Evolutionary conservation across 257 asterid species (phyloP), one percentile per base, ranked within the genome.

Genomic region (Scutellaria baicalensis): DNA sequence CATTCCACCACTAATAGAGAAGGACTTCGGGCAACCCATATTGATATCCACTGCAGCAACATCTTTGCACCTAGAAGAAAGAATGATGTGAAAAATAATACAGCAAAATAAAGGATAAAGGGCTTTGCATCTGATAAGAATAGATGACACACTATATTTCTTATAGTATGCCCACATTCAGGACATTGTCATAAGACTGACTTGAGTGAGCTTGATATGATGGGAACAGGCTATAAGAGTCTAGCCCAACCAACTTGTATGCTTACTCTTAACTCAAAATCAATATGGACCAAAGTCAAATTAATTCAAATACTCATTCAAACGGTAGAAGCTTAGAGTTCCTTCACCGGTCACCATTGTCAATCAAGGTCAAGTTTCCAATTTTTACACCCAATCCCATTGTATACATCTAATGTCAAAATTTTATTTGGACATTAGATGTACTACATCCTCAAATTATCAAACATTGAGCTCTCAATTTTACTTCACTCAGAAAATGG

Each of bases 1-100:
- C 98, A 93, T 93, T 77, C 98, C 97, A 76, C 98, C 98, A 77
- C 96, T 90, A 64, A 88, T 61, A 33, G 98, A 93, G 76, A 93
- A 93, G 6, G 97, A 72, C 81, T 72, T 93, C 55, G 98, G 98
- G 81, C 98, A 93, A 69, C 98, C 98, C 98, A 93, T 93, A 76
- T 93, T 93, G 71, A 93, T 77, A 74, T 93, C 98, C 54, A 93
- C 83, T 11, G 98, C 96, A 66, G 97, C 93, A 71, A 93, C 96
- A 79, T 90, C 97, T 69, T 54, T 84, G 83, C 93, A 93, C 81
- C 98, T 93, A 80, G 77, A 59, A 71, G 64, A 73, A 60, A 73
- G 70, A 48, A 61, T 18, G 39, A 50, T 23, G 16, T 51, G 59
- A 23, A 55, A 55, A 72, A 35, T 54, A 33, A 5, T 58, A 68